Conservation (phyloP, 768 basidiomycete species). For the Heimioporus sp. region DNA sequence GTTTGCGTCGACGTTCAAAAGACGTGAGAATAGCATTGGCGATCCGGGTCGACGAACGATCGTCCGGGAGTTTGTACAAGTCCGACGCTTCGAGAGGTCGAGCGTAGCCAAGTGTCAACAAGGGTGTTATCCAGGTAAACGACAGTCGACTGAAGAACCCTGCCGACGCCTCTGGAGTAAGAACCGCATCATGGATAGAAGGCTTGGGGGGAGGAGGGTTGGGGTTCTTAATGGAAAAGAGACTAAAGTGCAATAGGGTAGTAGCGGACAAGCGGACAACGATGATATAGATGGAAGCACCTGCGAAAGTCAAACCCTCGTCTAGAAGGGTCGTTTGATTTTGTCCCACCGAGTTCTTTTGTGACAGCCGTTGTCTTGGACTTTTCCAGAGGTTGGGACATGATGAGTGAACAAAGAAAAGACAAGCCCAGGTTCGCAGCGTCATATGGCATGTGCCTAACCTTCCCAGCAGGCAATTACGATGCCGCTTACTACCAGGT, state of each 20-base stretch:
- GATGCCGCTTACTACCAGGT: too few species aligned
- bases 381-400: slow-evolving; percentile 5
- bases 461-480: neutral
- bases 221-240: slow-evolving; percentile 12
- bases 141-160: slow-evolving; percentile 56
- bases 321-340: neutral
- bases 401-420: neutral
- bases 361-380: neutral
- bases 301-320: neutral
- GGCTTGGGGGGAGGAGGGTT: slow-evolving; percentile 41
- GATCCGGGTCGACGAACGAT: slow-evolving; percentile 56
- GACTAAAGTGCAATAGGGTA: neutral
- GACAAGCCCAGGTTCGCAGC: neutral
- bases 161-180: slow-evolving; percentile 68
- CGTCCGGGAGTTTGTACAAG: slow-evolving; percentile 72
- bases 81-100: slow-evolving; percentile 80
- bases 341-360: neutral
- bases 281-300: neutral
- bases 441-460: neutral
- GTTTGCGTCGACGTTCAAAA: slow-evolving; percentile 54
- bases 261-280: neutral
- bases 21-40: slow-evolving; percentile 62
- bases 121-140: slow-evolving; percentile 73
- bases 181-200: slow-evolving; percentile 56
- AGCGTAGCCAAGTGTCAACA: slow-evolving; percentile 73